phyloP scores from a whole-genome alignment of 2,329 filamentous ascomycete species.

The Parastagonospora nodorum region DNA sequence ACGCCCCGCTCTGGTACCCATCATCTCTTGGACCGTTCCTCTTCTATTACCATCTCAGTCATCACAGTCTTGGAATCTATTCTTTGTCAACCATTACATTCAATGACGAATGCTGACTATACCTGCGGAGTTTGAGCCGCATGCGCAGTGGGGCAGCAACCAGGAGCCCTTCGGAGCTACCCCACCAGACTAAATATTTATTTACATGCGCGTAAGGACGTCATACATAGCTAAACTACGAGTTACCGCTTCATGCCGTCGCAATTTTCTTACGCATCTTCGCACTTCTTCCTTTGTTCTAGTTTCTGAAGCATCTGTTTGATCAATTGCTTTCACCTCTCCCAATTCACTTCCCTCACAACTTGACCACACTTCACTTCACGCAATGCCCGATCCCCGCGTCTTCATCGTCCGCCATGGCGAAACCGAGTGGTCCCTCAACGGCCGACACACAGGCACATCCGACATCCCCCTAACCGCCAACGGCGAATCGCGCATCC shows the following conservation, averaged over 20 bases:
- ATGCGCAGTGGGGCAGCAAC: slow-evolving; percentile 3
- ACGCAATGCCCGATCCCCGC: slow-evolving; percentile 51
- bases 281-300: background rate
- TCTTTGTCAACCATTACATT: slow-evolving; percentile 3
- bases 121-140: background rate
- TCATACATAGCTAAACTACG: slow-evolving; percentile 9
- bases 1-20: too few relatives aligned
- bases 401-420: slow-evolving; percentile 74
- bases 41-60: too few relatives aligned
- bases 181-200: slow-evolving; percentile 18
- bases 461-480: slow-evolving; percentile 86
- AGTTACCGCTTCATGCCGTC: background rate
- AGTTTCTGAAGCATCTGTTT: background rate
- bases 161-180: slow-evolving; percentile 19
- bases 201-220: slow-evolving; percentile 8
- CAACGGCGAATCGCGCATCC: slow-evolving; percentile 66
- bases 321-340: background rate
- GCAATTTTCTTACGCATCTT: background rate
- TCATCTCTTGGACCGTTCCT: too few relatives aligned
- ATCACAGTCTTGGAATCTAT: background rate
- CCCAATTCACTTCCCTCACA: background rate
- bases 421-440: slow-evolving; percentile 94
- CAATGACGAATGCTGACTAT: slow-evolving; percentile 30
- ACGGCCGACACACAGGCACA: slow-evolving; percentile 75
- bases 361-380: background rate